Conservation (phyloP, 2,329 filamentous ascomycete species). For the Colletotrichum echinochloae region DNA sequence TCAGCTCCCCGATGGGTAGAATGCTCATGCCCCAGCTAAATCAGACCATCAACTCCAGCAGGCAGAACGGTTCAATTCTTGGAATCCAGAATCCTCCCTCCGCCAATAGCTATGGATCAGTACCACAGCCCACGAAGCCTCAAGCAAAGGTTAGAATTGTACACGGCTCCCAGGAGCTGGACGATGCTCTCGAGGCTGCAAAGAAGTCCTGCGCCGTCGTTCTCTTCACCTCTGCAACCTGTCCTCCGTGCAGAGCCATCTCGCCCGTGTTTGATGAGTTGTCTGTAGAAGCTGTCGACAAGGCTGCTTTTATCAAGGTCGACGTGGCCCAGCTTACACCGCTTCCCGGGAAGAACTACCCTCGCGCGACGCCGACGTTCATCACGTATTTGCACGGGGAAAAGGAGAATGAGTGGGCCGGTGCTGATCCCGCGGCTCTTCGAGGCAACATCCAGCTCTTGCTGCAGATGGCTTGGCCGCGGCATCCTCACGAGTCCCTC, state of each 20-base stretch:
- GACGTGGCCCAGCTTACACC: constrained; percentile 73
- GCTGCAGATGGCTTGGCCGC: constrained; percentile 78
- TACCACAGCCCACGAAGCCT: constrained; percentile 43
- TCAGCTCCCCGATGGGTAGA: constrained; percentile 87
- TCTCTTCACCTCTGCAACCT: constrained; percentile 93
- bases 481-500: constrained; percentile 80
- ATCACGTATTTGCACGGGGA: constrained; percentile 83
- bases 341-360: constrained; percentile 63
- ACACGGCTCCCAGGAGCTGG: constrained; percentile 68
- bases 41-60: constrained; percentile 62
- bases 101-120: constrained; percentile 38
- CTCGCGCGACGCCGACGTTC: constrained; percentile 88
- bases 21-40: constrained; percentile 82
- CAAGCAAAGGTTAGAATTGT: constrained; percentile 68
- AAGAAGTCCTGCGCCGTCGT: constrained; percentile 79
- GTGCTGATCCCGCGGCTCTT: constrained; percentile 77
- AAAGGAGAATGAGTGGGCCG: constrained; percentile 83
- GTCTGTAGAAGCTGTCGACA: constrained; percentile 76
- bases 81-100: constrained; percentile 58
- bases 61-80: constrained; percentile 64
- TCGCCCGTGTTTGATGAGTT: constrained; percentile 87
- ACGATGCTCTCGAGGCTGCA: constrained; percentile 70
- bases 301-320: constrained; percentile 82
- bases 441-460: constrained; percentile 79
- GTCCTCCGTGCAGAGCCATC: constrained; percentile 83